phyloP scores from a whole-genome alignment of 495 filamentous ascomycete genomes.

The Amphirosellinia nigrospora region DNA sequence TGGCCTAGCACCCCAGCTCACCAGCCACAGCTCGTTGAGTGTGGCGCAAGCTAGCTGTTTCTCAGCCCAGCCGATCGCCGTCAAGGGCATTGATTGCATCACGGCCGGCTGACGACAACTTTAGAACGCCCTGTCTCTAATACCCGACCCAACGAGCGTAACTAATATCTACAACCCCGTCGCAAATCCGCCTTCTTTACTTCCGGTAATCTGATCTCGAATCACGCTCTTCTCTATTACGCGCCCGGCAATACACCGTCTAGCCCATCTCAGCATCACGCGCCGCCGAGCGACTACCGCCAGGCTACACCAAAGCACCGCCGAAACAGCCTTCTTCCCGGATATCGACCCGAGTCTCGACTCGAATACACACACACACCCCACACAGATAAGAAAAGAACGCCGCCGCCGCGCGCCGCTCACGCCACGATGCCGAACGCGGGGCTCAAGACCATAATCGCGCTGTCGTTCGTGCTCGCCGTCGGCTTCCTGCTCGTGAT shows the following conservation, averaged over 20 bases:
- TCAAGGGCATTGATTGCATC: too few species aligned
- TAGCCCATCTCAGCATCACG: not conserved
- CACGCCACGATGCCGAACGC: slow-evolving; percentile 72
- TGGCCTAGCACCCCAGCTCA: slow-evolving; percentile 13
- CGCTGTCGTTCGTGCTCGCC: slow-evolving; percentile 96
- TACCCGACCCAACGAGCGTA: slow-evolving; percentile 20
- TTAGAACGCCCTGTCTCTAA: not conserved
- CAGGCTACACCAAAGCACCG: not conserved
- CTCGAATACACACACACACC: not conserved
- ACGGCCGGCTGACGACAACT: slow-evolving; percentile 42
- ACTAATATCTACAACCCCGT: not conserved
- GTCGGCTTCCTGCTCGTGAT: slow-evolving; percentile 99
- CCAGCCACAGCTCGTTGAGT: slow-evolving; percentile 22
- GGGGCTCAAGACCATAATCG: slow-evolving; percentile 98
- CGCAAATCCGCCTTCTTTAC: not conserved
- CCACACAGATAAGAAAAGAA: not conserved
- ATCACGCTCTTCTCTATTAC: not conserved
- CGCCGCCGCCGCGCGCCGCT: slow-evolving; percentile 7
- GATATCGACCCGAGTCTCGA: not conserved
- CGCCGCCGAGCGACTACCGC: not conserved
- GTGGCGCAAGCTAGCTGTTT: slow-evolving; percentile 41
- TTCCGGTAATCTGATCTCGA: not conserved
- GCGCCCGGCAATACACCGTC: not conserved
- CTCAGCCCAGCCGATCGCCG: slow-evolving; percentile 24
- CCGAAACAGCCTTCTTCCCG: not conserved